phyloP scores from a whole-genome alignment of 2,329 filamentous ascomycete species.

The Colletotrichum aenigma region DNA sequence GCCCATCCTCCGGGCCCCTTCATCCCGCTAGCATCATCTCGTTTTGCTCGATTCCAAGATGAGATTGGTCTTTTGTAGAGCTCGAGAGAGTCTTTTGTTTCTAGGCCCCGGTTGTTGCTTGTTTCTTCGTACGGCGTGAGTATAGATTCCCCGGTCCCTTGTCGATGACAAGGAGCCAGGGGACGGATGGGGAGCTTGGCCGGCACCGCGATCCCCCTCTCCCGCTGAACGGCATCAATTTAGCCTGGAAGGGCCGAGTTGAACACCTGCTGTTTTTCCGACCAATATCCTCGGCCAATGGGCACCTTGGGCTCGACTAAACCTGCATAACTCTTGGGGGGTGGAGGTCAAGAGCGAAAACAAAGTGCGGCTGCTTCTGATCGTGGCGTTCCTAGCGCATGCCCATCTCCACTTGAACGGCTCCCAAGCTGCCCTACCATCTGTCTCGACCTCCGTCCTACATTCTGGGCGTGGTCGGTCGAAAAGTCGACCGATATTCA shows the following conservation, averaged over 20 bases:
- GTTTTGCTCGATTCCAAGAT: conserved; percentile 9
- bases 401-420: conserved; percentile 1
- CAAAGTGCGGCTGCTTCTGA: conserved; percentile 33
- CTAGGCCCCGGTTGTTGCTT: background rate
- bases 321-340: background rate
- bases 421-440: conserved; percentile 2
- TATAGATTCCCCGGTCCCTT: background rate
- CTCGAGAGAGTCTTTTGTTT: background rate
- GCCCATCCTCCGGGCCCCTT: background rate
- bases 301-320: background rate
- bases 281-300: conserved; percentile 34
- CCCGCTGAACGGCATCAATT: conserved; percentile 34
- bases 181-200: background rate
- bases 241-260: conserved; percentile 49
- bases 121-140: background rate
- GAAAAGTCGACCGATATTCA: background rate
- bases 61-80: background rate
- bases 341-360: conserved; percentile 25
- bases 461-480: background rate
- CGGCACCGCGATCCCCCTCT: conserved; percentile 12
- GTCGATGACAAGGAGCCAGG: conserved; percentile 1
- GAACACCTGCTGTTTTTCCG: conserved; percentile 37
- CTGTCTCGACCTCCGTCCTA: background rate
- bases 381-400: conserved; percentile 12
- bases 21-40: background rate